Evolutionary conservation across 1,139 yeast species (phyloP), one percentile per base, ranked within the genome.

Genomic region (Lodderomyces theae): DNA sequence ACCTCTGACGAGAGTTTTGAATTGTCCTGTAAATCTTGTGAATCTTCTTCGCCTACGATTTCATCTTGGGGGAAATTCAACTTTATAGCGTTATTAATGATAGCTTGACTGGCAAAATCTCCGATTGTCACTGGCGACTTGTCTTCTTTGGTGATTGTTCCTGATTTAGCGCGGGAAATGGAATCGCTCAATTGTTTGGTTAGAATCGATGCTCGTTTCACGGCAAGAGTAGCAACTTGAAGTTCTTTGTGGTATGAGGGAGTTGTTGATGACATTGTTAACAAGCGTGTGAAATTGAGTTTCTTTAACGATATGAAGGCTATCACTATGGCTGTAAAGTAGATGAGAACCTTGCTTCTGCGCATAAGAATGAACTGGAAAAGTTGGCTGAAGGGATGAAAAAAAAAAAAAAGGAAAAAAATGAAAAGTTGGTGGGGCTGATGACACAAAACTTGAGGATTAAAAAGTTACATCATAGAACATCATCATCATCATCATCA

Each of bases 61-160:
- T 81, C 82, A 60, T 92, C 98, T 4, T 58, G 50, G 2, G 97
- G 96, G 66, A 92, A 92, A 50, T 82, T 85, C 42, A 77, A 63
- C 53, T 79, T 76, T 48, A 92, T 77, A 3, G 97, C 94, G 46
- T 86, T 79, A 63, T 88, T 90, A 44, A 92, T 82, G 38, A 92
- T 79, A 0, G 97, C 96, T 58, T 92, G 99, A 0, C 97, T 92
- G 4, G 96, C 96, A 60, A 85, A 92, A 59, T 92, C 99, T 17
- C 97, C 98, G 38, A 92, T 77, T 1, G 99, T 92, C 11, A 92
- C 99, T 1, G 99, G 99, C 2, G 96, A 87, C 50, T 82, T 80
- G 60, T 92, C 99, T 30, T 78, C 77, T 57, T 92, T 92, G 48
- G 89, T 84, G 49, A 88, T 81, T 1, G 90, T 82, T 4, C 76